Conservation (phyloP, 2,329 filamentous ascomycete species). For the Emergomyces orientalis region DNA sequence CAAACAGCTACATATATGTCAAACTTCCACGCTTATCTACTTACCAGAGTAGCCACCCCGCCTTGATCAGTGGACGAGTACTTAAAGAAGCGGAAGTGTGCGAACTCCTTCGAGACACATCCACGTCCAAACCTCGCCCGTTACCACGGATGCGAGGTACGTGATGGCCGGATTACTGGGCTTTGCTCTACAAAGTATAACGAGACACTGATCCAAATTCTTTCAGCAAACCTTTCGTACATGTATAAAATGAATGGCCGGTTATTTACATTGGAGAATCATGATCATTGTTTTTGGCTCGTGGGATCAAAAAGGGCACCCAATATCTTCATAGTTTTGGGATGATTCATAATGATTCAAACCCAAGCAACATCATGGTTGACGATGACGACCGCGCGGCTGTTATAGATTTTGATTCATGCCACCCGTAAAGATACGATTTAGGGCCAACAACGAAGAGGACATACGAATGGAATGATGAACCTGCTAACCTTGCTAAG, state of each 20-base stretch:
- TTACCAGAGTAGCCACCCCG: too few species aligned
- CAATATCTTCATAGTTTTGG: conserved; percentile 24
- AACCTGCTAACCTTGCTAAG: neutral
- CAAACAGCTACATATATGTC: too few species aligned
- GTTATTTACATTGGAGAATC: neutral
- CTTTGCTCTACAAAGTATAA: conserved; percentile 23
- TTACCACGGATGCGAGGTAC: conserved; percentile 18
- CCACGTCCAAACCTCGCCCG: conserved; percentile 23
- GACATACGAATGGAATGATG: conserved; percentile 18
- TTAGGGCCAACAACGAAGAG: conserved; percentile 15
- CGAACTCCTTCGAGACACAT: conserved; percentile 19
- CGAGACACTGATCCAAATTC: conserved; percentile 16
- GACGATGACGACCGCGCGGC: conserved; percentile 19
- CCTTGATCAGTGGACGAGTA: conserved; percentile 11
- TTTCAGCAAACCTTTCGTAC: conserved; percentile 13
- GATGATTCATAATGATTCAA: conserved; percentile 26
- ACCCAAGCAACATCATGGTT: conserved; percentile 26
- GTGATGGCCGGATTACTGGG: conserved; percentile 17
- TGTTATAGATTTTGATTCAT: conserved; percentile 27
- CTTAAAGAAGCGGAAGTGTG: conserved; percentile 18
- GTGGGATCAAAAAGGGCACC: conserved; percentile 21
- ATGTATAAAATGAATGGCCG: neutral
- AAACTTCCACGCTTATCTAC: too few species aligned
- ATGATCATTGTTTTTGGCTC: neutral
- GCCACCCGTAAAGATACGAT: conserved; percentile 18